These are phyloP conservation scores for Penicillium taxi DNA, from an alignment of 495 filamentous ascomycete genomes.

Conservation along the genomic window DNA sequence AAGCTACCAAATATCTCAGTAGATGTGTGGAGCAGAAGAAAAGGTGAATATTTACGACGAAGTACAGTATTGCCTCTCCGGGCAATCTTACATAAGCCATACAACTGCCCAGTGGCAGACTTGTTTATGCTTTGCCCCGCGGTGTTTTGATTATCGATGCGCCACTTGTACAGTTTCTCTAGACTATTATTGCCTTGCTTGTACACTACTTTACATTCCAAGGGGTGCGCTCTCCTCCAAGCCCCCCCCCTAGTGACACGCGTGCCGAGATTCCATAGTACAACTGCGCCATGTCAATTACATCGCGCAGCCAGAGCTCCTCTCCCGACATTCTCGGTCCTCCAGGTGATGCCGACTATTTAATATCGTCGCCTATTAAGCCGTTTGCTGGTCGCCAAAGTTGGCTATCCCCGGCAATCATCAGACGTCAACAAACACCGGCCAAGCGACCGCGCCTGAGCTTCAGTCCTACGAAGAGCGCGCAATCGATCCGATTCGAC, in stretches of 20 bases:
- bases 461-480: conserved; percentile 32
- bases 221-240: conserved; percentile 15
- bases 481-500: conserved; percentile 39
- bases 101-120: too few relatives aligned
- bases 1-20: too few relatives aligned
- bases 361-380: conserved; percentile 39
- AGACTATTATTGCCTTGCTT: background rate
- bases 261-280: conserved; percentile 19
- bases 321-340: conserved; percentile 42
- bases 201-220: conserved; percentile 15
- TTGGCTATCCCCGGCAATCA: conserved; percentile 34
- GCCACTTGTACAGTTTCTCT: conserved; percentile 1
- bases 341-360: conserved; percentile 38
- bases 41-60: too few relatives aligned
- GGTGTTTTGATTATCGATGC: conserved; percentile 9
- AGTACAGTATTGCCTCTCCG: conserved; percentile 5
- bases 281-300: conserved; percentile 22
- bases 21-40: too few relatives aligned
- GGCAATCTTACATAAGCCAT: conserved; percentile 15
- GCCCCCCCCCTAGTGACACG: conserved; percentile 18
- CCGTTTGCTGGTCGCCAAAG: conserved; percentile 37
- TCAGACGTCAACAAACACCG: conserved; percentile 27
- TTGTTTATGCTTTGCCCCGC: conserved; percentile 33
- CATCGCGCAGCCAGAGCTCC: conserved; percentile 34
- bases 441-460: conserved; percentile 31